phyloP scores from a whole-genome alignment of 148 eudicot species.

The Rhododendron henanense region DNA sequence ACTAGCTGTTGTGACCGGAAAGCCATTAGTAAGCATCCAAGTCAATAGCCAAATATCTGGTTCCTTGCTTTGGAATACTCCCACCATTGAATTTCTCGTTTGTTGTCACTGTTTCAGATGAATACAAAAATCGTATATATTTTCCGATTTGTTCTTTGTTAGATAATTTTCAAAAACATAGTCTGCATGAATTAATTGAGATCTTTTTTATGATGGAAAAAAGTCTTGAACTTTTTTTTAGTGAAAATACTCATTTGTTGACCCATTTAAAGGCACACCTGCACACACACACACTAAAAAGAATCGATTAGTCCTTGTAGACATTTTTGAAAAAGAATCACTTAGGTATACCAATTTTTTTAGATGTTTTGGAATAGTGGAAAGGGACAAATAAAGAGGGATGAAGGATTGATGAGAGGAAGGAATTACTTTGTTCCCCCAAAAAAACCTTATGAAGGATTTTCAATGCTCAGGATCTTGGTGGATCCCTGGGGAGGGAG shows the following conservation, averaged over 20 bases:
- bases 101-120: not conserved
- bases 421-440: not conserved
- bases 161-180: not conserved
- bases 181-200: not conserved
- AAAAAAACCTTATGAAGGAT: not conserved
- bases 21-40: conserved; percentile 53
- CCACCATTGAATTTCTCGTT: not conserved
- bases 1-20: conserved; percentile 65
- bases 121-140: not conserved
- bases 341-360: not conserved
- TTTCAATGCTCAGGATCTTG: conserved; percentile 26
- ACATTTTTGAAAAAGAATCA: not conserved
- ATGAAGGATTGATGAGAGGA: not conserved
- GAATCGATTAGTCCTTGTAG: not conserved
- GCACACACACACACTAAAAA: not conserved
- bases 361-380: not conserved
- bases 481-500: conserved; percentile 56
- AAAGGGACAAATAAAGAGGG: not conserved
- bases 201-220: not conserved
- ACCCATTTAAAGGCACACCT: not conserved
- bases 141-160: not conserved
- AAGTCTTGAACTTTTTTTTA: not conserved
- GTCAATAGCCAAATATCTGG: not conserved
- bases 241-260: not conserved
- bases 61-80: conserved; percentile 6